A percentile compares a stretch with the other conserved stretches of the same genome.
Evolutionary conservation across 2,329 filamentous ascomycete species (phyloP).

Genomic region (Cercospora sesami): DNA sequence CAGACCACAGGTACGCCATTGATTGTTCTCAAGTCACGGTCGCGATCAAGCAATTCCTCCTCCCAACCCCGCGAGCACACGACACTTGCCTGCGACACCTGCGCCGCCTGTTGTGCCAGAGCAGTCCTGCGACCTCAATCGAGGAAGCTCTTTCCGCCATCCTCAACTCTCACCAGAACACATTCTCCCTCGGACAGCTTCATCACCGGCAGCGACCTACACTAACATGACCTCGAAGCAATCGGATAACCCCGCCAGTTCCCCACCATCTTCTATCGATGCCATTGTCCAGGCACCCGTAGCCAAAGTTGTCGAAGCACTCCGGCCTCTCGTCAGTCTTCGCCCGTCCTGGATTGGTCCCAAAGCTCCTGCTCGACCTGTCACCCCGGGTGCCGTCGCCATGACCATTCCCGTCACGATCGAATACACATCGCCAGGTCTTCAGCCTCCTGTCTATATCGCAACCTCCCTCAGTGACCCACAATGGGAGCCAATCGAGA

Average conservation of each 20-base stretch:
- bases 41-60: background rate
- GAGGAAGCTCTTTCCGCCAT: background rate
- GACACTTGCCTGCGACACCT: background rate
- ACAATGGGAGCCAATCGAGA: slow-evolving; percentile 67
- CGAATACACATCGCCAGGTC: slow-evolving; percentile 60
- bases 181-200: slow-evolving; percentile 1
- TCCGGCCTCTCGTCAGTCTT: slow-evolving; percentile 9
- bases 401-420: slow-evolving; percentile 54
- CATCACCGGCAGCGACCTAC: slow-evolving; percentile 5
- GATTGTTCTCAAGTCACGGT: background rate
- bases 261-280: slow-evolving; percentile 20
- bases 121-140: background rate
- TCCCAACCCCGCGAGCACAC: background rate
- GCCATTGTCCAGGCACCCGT: slow-evolving; percentile 18
- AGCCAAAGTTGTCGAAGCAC: slow-evolving; percentile 13
- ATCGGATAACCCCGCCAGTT: slow-evolving; percentile 7
- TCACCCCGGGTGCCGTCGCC: slow-evolving; percentile 24
- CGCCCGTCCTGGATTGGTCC: slow-evolving; percentile 37
- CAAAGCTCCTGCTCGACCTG: slow-evolving; percentile 19
- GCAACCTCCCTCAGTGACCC: slow-evolving; percentile 68
- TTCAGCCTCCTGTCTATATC: slow-evolving; percentile 67
- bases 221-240: slow-evolving; percentile 26
- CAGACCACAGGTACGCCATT: slow-evolving; percentile 10
- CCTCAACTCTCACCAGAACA: background rate
- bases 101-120: background rate